Evolutionary conservation across 2,329 filamentous ascomycete species (phyloP).

Genomic region (Xylaria sp.): DNA sequence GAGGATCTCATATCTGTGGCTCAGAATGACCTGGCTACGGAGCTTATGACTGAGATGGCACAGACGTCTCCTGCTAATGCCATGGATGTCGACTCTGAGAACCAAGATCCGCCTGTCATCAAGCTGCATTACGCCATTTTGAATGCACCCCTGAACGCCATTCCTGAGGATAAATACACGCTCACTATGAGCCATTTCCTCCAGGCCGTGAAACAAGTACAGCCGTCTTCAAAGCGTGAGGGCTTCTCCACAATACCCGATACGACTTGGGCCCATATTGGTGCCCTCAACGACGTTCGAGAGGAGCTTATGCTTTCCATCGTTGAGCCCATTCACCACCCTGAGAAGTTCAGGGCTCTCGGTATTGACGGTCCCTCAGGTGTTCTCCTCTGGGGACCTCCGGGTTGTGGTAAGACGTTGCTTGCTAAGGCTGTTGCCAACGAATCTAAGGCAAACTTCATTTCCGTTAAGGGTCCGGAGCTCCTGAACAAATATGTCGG

Average conservation of each 20-base stretch:
- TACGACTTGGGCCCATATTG: constrained; percentile 89
- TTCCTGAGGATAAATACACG: constrained; percentile 23
- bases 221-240: constrained; percentile 81
- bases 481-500: constrained; percentile 97
- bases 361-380: constrained; percentile 79
- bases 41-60: constrained; percentile 30
- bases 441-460: constrained; percentile 94
- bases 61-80: constrained; percentile 12
- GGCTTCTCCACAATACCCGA: constrained; percentile 92
- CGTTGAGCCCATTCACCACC: constrained; percentile 80
- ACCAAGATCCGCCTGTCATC: constrained; percentile 8
- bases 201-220: constrained; percentile 66
- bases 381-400: constrained; percentile 92
- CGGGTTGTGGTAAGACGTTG: constrained; percentile 93
- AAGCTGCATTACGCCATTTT: constrained; percentile 23
- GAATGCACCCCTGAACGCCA: constrained; percentile 20
- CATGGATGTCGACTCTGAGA: constrained; percentile 25
- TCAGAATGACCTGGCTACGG: constrained; percentile 32
- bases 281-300: constrained; percentile 73
- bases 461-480: constrained; percentile 94
- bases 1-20: constrained; percentile 54
- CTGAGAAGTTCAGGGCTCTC: constrained; percentile 67
- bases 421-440: constrained; percentile 95
- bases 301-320: constrained; percentile 79
- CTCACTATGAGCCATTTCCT: constrained; percentile 61